Conservation (phyloP, 345 rosid genomes). For the Excoecaria cochinchinensis region DNA sequence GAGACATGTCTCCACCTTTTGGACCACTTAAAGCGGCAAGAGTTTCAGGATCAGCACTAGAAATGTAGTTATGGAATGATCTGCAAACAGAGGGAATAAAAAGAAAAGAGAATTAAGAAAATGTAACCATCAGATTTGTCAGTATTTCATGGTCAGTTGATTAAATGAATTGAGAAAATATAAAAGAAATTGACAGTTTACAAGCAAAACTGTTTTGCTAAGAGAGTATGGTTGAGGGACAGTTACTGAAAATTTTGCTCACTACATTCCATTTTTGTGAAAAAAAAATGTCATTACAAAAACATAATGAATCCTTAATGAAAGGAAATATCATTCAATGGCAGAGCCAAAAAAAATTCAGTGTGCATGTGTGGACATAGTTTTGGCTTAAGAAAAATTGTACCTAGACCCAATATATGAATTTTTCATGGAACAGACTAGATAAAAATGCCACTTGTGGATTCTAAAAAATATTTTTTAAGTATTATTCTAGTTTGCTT, state of each 20-base stretch:
- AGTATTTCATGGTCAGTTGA: not conserved
- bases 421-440: too few relatives aligned
- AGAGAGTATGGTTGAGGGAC: not conserved
- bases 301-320: not conserved
- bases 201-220: not conserved
- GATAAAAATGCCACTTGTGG: too few relatives aligned
- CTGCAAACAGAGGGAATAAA: conserved; percentile 39
- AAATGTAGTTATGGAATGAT: conserved; percentile 72
- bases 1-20: conserved; percentile 69
- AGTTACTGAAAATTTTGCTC: not conserved
- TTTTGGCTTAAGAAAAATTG: too few relatives aligned
- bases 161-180: not conserved
- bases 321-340: not conserved
- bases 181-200: not conserved
- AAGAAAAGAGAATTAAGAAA: not conserved
- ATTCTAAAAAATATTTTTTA: too few relatives aligned
- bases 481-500: too few relatives aligned
- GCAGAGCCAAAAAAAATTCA: too few relatives aligned
- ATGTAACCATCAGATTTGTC: too few relatives aligned
- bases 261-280: not conserved
- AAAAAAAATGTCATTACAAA: not conserved
- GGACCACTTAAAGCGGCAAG: conserved; percentile 68
- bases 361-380: too few relatives aligned
- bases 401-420: too few relatives aligned
- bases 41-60: conserved; percentile 67